phyloP scores from a whole-genome alignment of 306 rosid species.

The Prunus kanzakura region DNA sequence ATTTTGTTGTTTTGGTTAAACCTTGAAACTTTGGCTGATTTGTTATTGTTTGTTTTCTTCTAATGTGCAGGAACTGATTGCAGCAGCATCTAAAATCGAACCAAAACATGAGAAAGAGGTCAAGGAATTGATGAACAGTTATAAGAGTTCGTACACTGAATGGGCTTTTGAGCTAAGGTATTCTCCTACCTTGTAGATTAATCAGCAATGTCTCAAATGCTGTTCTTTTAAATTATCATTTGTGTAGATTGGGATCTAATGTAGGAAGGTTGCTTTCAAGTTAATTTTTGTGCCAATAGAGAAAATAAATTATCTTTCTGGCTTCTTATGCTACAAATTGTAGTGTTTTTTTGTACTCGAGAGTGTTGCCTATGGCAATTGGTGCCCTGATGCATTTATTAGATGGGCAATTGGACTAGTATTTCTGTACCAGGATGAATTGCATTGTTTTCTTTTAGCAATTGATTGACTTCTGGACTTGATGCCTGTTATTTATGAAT shows the following conservation, averaged over 20 bases:
- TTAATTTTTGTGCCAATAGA: background rate
- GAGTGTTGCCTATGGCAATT: background rate
- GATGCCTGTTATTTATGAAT: background rate
- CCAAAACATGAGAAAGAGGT: constrained; percentile 80
- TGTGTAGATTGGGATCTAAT: background rate
- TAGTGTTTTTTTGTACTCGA: background rate
- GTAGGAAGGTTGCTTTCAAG: background rate
- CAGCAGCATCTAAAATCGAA: constrained; percentile 48
- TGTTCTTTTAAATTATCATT: background rate
- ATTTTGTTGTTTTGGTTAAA: background rate
- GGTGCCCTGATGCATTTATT: background rate
- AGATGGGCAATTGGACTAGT: background rate
- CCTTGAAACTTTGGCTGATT: background rate
- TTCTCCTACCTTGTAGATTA: background rate
- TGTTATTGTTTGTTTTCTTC: background rate
- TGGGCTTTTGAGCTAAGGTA: constrained; percentile 76
- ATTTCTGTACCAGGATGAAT: no score
- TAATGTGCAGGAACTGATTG: constrained; percentile 59
- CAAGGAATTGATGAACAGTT: constrained; percentile 42
- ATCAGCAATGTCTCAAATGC: background rate
- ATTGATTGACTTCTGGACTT: background rate
- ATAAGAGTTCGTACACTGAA: constrained; percentile 45
- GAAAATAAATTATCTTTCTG: background rate
- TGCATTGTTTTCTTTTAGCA: background rate
- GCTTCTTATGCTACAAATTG: background rate